These are phyloP conservation scores for Colletotrichum camelliae DNA, from an alignment of 2,329 filamentous ascomycete genomes.

Conservation along the genomic window DNA sequence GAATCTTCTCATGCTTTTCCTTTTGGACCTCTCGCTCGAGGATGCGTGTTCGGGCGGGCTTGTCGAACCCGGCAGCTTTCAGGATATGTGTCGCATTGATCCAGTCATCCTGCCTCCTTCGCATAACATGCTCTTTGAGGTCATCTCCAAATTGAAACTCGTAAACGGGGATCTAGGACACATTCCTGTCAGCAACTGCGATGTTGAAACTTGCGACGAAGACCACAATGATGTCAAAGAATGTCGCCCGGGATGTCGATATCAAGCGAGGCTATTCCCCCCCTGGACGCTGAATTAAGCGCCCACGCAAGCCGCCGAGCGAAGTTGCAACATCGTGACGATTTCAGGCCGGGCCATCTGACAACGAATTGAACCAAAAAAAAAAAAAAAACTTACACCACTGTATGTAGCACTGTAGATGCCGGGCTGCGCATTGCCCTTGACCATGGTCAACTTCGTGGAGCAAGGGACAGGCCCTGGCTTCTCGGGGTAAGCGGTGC, in stretches of 20 bases:
- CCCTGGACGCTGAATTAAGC: neutral
- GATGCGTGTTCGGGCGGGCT: slow-evolving; percentile 92
- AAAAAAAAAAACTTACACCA: slow-evolving; percentile 56
- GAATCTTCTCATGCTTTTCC: slow-evolving; percentile 95
- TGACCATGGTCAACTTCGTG: slow-evolving; percentile 46
- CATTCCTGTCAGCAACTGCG: neutral
- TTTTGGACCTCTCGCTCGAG: slow-evolving; percentile 97
- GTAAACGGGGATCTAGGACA: slow-evolving; percentile 83
- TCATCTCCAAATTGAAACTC: slow-evolving; percentile 88
- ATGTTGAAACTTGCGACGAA: neutral
- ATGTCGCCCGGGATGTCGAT: neutral
- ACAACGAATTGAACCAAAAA: neutral
- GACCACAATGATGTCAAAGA: neutral
- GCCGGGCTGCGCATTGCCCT: slow-evolving; percentile 47
- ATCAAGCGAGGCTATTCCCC: slow-evolving; percentile 3
- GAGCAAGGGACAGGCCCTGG: slow-evolving; percentile 19
- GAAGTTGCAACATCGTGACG: neutral
- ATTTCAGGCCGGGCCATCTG: neutral
- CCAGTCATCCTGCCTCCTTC: slow-evolving; percentile 91
- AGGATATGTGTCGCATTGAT: slow-evolving; percentile 99
- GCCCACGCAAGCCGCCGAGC: neutral
- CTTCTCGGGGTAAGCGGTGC: neutral
- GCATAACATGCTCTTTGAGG: slow-evolving; percentile 89
- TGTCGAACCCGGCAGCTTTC: slow-evolving; percentile 96
- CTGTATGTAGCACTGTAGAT: slow-evolving; percentile 75